Percentiles rank a stretch among this genome's conserved stretches.
phyloP scores from a whole-genome alignment of 495 filamentous ascomycete genomes.

The Beverwykella pulmonaria region DNA sequence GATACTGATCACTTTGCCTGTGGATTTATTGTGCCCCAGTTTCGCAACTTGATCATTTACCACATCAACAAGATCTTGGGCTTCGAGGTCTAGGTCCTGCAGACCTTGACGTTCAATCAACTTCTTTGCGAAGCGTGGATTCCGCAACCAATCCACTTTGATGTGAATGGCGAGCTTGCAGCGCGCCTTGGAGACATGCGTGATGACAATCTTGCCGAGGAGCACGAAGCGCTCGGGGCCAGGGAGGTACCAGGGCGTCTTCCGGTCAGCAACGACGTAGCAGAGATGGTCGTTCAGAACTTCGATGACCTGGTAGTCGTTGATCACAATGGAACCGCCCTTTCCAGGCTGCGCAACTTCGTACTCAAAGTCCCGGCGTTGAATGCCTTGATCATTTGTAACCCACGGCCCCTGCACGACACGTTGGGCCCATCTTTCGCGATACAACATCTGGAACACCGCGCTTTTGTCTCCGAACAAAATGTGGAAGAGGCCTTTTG shows the following conservation, averaged over 20 bases:
- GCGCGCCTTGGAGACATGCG: constrained; percentile 85
- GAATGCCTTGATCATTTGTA: constrained; percentile 64
- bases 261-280: constrained; percentile 88
- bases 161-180: constrained; percentile 89
- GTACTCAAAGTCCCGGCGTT: constrained; percentile 79
- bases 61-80: constrained; percentile 80
- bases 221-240: constrained; percentile 77
- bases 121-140: constrained; percentile 64
- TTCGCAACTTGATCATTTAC: constrained; percentile 84
- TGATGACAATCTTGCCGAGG: constrained; percentile 90
- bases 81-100: constrained; percentile 78
- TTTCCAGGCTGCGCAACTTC: constrained; percentile 28
- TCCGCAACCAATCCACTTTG: constrained; percentile 78
- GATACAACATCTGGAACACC: constrained; percentile 88
- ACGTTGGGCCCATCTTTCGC: constrained; percentile 69
- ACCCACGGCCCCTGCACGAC: constrained; percentile 88
- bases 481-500: constrained; percentile 93
- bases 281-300: constrained; percentile 92
- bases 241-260: constrained; percentile 89
- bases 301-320: constrained; percentile 88
- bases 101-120: constrained; percentile 80
- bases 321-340: constrained; percentile 50
- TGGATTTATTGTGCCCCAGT: constrained; percentile 78
- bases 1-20: constrained; percentile 85
- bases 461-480: constrained; percentile 94